Evolutionary conservation across 163 green algal species (phyloP), one percentile per base, ranked within the genome.

Genomic region (Dunaliella salina): DNA sequence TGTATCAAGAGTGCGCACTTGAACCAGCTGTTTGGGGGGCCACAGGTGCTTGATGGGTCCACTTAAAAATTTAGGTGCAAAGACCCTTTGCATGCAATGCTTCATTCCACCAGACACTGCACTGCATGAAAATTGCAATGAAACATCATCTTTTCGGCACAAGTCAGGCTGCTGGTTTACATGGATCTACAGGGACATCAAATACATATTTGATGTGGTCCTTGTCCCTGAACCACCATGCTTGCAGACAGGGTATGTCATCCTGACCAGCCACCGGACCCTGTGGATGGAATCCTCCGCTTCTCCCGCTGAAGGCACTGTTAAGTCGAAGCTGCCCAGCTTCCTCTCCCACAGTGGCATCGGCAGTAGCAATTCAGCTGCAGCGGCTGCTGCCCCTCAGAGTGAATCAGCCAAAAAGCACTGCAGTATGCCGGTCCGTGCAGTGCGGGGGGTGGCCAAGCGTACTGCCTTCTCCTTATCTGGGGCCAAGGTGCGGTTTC

Each of bases 181-280:
- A n/a, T n/a, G n/a, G n/a, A n/a, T n/a, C n/a, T n/a, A n/a, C n/a
- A n/a, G 40, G 40, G 40, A 50, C 40, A 50, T 8, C 40, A 50
- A 50, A 50, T 8, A 15, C 4, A 50, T 50, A 50, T 8, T 8
- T 50, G 40, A 50, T 50, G 40, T 3, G 40, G 40, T 50, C 40
- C 40, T 8, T 50, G 40, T 8, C 8, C 4, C 40, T 50, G 40
- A 8, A 15, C 8, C 3, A 50, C 3, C 40, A 50, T 50, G 40
- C 40, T 3, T 50, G 40, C 90, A 96, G 91, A 86, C 86, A 57
- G 94, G 94, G 18, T 92, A 93, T 78, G 89, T 87, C 12, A 86
- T 95, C 0, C 82, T 96, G 11, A 97, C 94, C 35, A 94, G 83
- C 29, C 93, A 95, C 50, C 87, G 93, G 17, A 63, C 96, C 4